These are phyloP conservation scores for Porcisia hertigi DNA, from an alignment of 208 protist genomes.

Conservation along the genomic window DNA sequence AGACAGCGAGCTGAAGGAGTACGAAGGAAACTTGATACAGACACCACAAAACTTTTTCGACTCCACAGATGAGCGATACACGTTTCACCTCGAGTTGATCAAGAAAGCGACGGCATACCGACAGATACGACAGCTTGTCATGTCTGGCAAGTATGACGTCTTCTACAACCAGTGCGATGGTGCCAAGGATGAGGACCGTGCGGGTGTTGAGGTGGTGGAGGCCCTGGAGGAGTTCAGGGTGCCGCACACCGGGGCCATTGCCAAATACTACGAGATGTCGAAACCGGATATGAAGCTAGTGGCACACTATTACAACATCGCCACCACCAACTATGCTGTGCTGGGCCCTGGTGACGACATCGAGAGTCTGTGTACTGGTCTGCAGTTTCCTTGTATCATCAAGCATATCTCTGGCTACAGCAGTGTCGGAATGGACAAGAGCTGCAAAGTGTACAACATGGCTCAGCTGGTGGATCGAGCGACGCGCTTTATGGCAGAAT, in stretches of 20 bases:
- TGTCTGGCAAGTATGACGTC: slow-evolving; percentile 80
- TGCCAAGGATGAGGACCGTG: slow-evolving; percentile 88
- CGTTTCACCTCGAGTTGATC: slow-evolving; percentile 72
- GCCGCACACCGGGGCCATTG: slow-evolving; percentile 87
- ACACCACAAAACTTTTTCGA: slow-evolving; percentile 84
- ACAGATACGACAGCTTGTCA: slow-evolving; percentile 81
- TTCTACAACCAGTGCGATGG: slow-evolving; percentile 93
- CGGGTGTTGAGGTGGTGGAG: slow-evolving; percentile 83
- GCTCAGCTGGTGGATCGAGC: slow-evolving; percentile 54
- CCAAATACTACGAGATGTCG: slow-evolving; percentile 88
- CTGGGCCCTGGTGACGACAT: slow-evolving; percentile 64
- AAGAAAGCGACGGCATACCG: slow-evolving; percentile 85
- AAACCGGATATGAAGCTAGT: slow-evolving; percentile 92
- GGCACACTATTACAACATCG: slow-evolving; percentile 78
- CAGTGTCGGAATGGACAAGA: slow-evolving; percentile 90
- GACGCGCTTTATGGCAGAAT: slow-evolving; percentile 69
- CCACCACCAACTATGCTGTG: slow-evolving; percentile 63
- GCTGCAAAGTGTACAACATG: slow-evolving; percentile 79
- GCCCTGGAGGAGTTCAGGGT: slow-evolving; percentile 90
- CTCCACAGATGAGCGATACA: slow-evolving; percentile 45
- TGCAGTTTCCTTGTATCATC: slow-evolving; percentile 83
- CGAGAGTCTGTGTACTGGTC: slow-evolving; percentile 30
- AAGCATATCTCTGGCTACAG: slow-evolving; percentile 92
- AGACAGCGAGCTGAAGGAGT: slow-evolving; percentile 81
- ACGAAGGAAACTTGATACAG: slow-evolving; percentile 74